A percentile compares a stretch with the other conserved stretches of the same genome.
These are phyloP conservation scores for Begonia masoniana DNA, from an alignment of 306 rosid genomes.

Conservation along the genomic window DNA sequence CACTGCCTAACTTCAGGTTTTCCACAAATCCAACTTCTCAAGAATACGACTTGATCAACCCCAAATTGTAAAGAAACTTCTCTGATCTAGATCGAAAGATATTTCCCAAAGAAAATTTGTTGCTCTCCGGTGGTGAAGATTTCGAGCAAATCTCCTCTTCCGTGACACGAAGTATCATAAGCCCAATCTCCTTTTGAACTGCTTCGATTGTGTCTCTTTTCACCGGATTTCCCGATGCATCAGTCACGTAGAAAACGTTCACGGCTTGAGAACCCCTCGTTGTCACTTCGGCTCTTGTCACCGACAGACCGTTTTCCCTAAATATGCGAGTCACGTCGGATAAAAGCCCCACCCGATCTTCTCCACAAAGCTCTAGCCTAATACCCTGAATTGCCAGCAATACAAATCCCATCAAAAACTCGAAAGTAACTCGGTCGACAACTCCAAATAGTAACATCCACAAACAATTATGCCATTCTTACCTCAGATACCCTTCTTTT, in stretches of 20 bases:
- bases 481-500: slow-evolving; percentile 84
- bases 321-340: slow-evolving; percentile 94
- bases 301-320: slow-evolving; percentile 90
- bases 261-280: slow-evolving; percentile 70
- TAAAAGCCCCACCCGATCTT: slow-evolving; percentile 78
- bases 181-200: slow-evolving; percentile 75
- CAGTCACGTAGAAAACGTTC: slow-evolving; percentile 82
- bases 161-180: slow-evolving; percentile 48
- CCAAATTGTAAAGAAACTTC: slow-evolving; percentile 80
- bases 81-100: slow-evolving; percentile 76
- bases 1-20: not conserved
- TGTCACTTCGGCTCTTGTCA: slow-evolving; percentile 79
- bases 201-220: slow-evolving; percentile 80
- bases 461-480: not conserved
- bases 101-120: slow-evolving; percentile 50
- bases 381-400: slow-evolving; percentile 46
- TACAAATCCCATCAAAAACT: not conserved
- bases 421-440: no score
- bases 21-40: slow-evolving; percentile 21
- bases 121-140: slow-evolving; percentile 42
- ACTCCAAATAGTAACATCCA: not conserved
- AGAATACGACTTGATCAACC: slow-evolving; percentile 65
- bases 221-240: slow-evolving; percentile 65
- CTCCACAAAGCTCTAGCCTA: slow-evolving; percentile 73
- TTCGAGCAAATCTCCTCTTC: slow-evolving; percentile 37